Evolutionary conservation across 2,329 filamentous ascomycete species (phyloP).

Genomic region (Mariannaea elegans): DNA sequence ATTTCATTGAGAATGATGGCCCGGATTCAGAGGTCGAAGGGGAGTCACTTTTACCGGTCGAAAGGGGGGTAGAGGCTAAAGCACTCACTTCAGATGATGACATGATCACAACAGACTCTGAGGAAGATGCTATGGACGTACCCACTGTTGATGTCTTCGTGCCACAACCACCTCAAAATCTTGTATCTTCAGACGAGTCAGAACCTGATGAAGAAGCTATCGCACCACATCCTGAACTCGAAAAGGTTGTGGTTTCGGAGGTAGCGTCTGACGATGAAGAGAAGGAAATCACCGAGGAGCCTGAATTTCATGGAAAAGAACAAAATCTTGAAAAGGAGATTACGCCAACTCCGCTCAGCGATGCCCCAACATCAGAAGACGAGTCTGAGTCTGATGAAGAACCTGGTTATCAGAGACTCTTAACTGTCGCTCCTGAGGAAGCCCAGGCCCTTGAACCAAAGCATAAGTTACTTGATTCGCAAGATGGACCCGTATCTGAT

Average conservation of each 20-base stretch:
- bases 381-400: not conserved
- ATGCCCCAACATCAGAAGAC: not conserved
- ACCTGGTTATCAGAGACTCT: not conserved
- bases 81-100: not conserved
- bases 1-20: not conserved
- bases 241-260: not conserved
- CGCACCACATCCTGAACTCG: not conserved
- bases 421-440: not conserved
- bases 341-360: not conserved
- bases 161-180: not conserved
- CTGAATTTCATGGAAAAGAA: not conserved
- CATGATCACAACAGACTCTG: not conserved
- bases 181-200: not conserved
- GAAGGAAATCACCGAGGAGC: not conserved
- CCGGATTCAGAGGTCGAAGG: constrained; percentile 5
- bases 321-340: not conserved
- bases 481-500: not conserved
- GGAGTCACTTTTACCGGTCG: not conserved
- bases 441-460: not conserved
- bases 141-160: not conserved
- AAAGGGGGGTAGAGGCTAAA: not conserved
- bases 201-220: not conserved
- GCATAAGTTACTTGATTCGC: not conserved
- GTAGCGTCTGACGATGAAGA: not conserved
- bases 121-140: not conserved